Evolutionary conservation across 148 eudicot species (phyloP), one percentile per base, ranked within the genome.

Genomic region (Camellia japonica): DNA sequence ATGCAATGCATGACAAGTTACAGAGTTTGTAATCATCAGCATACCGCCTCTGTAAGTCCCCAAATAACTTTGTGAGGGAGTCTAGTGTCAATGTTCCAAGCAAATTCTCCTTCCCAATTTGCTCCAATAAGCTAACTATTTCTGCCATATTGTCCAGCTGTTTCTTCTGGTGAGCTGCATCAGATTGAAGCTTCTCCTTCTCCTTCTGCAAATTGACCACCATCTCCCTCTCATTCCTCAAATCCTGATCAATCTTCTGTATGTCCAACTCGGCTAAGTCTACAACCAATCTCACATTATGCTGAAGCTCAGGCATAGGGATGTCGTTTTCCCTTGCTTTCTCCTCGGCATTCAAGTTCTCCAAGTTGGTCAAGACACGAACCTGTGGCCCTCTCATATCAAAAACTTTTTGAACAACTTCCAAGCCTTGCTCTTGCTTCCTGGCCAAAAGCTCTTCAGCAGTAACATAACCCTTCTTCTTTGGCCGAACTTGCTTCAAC

Each of bases 371-470:
- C 80, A 95, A 69, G 56, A 95, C 92, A 9, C 93, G 90, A 86
- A 92, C 93, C 75, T 92, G 97, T 5, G 98, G 97, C 16, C 98
- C 98, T 82, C 97, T 89, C 97, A 95, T 91, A 82, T 95, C 98
- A 44, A 93, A 86, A 64, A 95, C 91, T 80, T 91, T 93, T 76
- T 90, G 94, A 44, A 91, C 86, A 72, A 90, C 86, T 46, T 92
- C 93, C 2, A 87, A 71, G 13, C 90, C 90, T 77, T 87, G 86
- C 82, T 93, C 98, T 76, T 90, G 90, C 84, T 95, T 88, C 90
- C 83, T 86, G 23, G 89, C 93, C 87, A 95, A 51, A 81, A 95
- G 84, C 86, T 95, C 97, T 7, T 89, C 94, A 2, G 95, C 94
- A 8, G 98, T 95, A 38, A 91, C 86, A 81, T 87, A 84, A 86